Conservation (phyloP, 768 basidiomycete genomes). For the Pisolithus microcarpus region DNA sequence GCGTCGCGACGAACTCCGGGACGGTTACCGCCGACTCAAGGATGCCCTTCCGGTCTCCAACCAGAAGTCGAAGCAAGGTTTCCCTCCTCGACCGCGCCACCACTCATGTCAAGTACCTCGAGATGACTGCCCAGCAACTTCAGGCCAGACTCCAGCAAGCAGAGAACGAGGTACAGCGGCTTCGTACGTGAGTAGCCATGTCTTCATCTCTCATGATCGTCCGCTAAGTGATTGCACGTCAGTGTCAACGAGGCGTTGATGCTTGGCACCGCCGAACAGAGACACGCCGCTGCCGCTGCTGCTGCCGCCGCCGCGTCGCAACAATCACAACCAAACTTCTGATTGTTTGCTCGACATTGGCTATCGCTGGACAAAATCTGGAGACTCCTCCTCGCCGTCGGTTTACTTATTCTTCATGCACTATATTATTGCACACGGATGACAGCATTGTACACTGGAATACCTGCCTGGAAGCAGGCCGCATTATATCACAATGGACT, state of each 20-base stretch:
- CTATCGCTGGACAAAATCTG: slow-evolving; percentile 8
- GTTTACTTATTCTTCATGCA: slow-evolving; percentile 33
- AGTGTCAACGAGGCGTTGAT: slow-evolving; percentile 86
- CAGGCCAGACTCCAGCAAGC: slow-evolving; percentile 72
- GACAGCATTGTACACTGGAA: slow-evolving; percentile 32
- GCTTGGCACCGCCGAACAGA: slow-evolving; percentile 74
- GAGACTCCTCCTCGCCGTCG: slow-evolving; percentile 23
- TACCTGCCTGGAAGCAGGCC: slow-evolving; percentile 54
- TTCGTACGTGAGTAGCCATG: slow-evolving; percentile 44
- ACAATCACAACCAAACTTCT: slow-evolving; percentile 35
- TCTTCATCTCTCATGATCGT: not conserved
- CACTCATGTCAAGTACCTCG: slow-evolving; percentile 80
- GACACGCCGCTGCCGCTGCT: slow-evolving; percentile 52
- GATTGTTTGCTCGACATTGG: slow-evolving; percentile 28
- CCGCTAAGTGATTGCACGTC: not conserved
- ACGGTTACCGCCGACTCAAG: slow-evolving; percentile 87
- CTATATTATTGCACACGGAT: slow-evolving; percentile 30
- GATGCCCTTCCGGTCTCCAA: slow-evolving; percentile 83
- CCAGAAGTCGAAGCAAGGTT: slow-evolving; percentile 91
- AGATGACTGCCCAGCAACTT: slow-evolving; percentile 68
- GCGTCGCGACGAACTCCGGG: slow-evolving; percentile 85
- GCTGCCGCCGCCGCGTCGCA: slow-evolving; percentile 48
- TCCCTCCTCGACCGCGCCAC: slow-evolving; percentile 84
- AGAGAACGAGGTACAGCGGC: slow-evolving; percentile 73
- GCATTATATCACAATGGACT: slow-evolving; percentile 45